phyloP scores from a whole-genome alignment of 225 moss, liverwort and hornwort species.

The Pseudisothecium myosuroides region DNA sequence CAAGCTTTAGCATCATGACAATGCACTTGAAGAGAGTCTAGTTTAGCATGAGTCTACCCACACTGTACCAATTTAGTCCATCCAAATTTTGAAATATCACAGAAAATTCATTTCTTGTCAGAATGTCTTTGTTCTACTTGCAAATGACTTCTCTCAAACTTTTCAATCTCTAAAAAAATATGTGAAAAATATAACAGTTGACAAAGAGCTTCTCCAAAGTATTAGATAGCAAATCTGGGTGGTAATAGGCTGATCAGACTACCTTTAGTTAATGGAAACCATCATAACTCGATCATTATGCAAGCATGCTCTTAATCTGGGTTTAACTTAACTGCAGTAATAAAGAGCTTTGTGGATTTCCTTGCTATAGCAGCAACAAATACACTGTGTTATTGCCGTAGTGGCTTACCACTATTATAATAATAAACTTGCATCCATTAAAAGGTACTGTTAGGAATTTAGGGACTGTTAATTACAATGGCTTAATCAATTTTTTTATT shows the following conservation, averaged over 20 bases:
- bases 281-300: background rate
- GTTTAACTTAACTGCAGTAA: background rate
- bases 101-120: rapidly evolving
- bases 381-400: background rate
- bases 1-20: background rate
- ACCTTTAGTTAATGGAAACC: background rate
- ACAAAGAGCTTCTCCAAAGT: background rate
- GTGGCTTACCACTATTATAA: background rate
- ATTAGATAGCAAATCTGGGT: background rate
- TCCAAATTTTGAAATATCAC: background rate
- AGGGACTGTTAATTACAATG: background rate
- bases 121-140: background rate
- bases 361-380: background rate
- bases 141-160: background rate
- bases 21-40: background rate
- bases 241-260: background rate
- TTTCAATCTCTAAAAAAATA: background rate
- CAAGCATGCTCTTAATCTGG: background rate
- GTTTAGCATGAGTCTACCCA: rapidly evolving
- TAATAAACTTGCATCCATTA: background rate
- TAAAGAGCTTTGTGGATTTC: background rate
- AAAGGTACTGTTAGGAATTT: background rate
- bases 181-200: background rate
- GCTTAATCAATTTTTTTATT: background rate
- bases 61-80: background rate